A percentile compares a stretch with the other conserved stretches of the same genome.
Evolutionary conservation across 352 stramenopile genomes (phyloP).

Genomic region (Pythium coloratum): DNA sequence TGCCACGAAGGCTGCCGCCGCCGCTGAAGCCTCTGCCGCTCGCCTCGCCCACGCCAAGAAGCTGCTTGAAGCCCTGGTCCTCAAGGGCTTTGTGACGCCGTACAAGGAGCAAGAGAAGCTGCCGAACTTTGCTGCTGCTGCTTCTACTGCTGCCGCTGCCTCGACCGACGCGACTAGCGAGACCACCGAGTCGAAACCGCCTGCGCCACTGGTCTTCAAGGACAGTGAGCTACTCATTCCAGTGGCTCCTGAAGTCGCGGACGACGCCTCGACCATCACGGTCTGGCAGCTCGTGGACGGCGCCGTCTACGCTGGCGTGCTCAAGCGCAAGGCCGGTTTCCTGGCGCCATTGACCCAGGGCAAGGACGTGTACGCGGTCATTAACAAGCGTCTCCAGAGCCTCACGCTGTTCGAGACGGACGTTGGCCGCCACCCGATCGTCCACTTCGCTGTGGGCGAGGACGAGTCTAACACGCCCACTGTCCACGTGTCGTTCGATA

Average conservation of each 20-base stretch:
- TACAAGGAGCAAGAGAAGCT: conserved; percentile 44
- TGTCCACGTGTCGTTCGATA: conserved; percentile 16
- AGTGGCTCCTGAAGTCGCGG: conserved; percentile 35
- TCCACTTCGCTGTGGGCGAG: conserved; percentile 33
- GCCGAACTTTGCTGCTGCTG: conserved; percentile 11
- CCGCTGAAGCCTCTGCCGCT: background rate
- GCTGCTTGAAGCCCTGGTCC: conserved; percentile 28
- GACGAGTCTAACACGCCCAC: background rate
- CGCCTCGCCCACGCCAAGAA: conserved; percentile 24
- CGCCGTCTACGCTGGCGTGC: conserved; percentile 20
- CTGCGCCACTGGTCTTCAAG: conserved; percentile 38
- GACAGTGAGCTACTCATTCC: conserved; percentile 54
- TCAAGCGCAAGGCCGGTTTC: conserved; percentile 67
- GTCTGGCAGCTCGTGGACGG: conserved; percentile 26
- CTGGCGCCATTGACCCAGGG: conserved; percentile 52
- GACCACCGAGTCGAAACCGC: background rate
- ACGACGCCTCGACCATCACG: conserved; percentile 33
- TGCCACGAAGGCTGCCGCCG: conserved; percentile 7
- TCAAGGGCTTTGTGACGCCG: conserved; percentile 27
- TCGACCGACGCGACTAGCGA: background rate
- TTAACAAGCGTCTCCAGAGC: conserved; percentile 44
- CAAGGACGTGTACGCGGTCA: conserved; percentile 56
- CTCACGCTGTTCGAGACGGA: conserved; percentile 43
- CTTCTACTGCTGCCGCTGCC: too few species aligned
- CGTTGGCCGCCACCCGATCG: conserved; percentile 25